Base-by-base conservation (phyloP, 805 yeast species). In the Yamadazyma kitorensis region DNA sequence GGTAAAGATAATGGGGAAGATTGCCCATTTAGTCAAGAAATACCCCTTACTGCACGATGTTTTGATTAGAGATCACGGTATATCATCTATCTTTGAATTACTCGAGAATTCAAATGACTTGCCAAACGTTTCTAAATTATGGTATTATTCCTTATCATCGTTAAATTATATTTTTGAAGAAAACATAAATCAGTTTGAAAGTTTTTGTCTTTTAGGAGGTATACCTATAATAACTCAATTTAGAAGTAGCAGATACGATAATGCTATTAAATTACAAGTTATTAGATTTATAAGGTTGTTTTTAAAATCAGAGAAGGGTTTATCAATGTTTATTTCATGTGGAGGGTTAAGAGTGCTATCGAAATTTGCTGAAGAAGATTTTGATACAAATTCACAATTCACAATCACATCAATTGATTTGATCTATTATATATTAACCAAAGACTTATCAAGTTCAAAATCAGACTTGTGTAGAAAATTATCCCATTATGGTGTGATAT, bases 351-450 rank as follows among this genome's bases (percentile, higher is more conserved):
- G 64, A 19, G 62, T 71, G 3, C 51, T 72, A 19, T 48, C 70
- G 1, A 64, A 67, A 24, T 67, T 72, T 40, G 57, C 72, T 3
- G 75, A 70, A 36, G 75, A 67, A 34, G 75, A 71, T 39, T 61
- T 62, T 33, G 69, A 61, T 26, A 26, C 53, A 1, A 48, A 58
- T 3, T 72, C 70, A 0, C 57, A 53, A 12, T 57, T 68, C 36
- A 62, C 72, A 2, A 33, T 59, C 7, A 61, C 59, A 12, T 49
- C 70, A 3, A 56, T 69, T 15, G 61, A 66, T 14, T 52, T 62
- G 23, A 54, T 69, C 12, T 55, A 57, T 36, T 55, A 46, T 17
- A 51, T 68, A 3, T 49, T 71, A 29, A 48, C 61, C 14, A 54
- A 55, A 15, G 61, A 59, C 26, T 51, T 68, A 29, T 51, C 64